A percentile compares a stretch with the other conserved stretches of the same genome.
Evolutionary conservation across 2,329 filamentous ascomycete species (phyloP).

Genomic region (Xylaria polymorpha): DNA sequence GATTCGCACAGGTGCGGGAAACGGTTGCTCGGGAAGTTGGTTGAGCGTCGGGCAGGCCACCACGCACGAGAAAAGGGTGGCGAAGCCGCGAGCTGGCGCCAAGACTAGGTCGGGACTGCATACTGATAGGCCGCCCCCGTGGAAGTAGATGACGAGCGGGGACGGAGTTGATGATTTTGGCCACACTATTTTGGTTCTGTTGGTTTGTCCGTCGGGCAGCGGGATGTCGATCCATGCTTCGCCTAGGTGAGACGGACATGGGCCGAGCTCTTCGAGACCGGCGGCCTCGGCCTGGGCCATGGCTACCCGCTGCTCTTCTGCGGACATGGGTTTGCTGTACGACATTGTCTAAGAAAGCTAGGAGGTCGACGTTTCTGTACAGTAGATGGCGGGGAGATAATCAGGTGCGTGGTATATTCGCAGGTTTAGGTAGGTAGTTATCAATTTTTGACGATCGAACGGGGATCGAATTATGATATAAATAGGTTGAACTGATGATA

Average conservation of each 20-base stretch:
- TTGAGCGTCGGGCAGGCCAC: constrained; percentile 19
- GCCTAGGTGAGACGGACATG: constrained; percentile 11
- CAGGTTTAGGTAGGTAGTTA: neutral
- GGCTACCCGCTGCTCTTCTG: neutral
- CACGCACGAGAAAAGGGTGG: constrained; percentile 7
- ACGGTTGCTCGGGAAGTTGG: constrained; percentile 12
- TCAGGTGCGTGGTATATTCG: neutral
- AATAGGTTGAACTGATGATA: neutral
- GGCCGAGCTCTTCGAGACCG: constrained; percentile 15
- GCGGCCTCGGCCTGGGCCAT: neutral
- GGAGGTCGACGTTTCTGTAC: neutral
- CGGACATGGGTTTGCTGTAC: neutral
- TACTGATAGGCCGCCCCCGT: constrained; percentile 8
- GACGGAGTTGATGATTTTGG: neutral
- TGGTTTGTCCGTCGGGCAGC: constrained; percentile 8
- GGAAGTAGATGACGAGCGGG: constrained; percentile 15
- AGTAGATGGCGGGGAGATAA: neutral
- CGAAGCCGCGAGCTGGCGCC: constrained; percentile 16
- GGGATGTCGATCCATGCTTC: constrained; percentile 19
- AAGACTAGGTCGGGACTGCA: constrained; percentile 8
- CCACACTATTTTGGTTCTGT: constrained; percentile 18
- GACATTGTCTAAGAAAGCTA: neutral
- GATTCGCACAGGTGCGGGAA: constrained; percentile 4
- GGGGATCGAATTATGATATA: neutral
- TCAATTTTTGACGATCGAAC: neutral